Percentiles rank a stretch among this genome's conserved stretches.
These are phyloP conservation scores for Pisolithus thermaeus DNA, from an alignment of 1,284 basidiomycete species.

Conservation along the genomic window DNA sequence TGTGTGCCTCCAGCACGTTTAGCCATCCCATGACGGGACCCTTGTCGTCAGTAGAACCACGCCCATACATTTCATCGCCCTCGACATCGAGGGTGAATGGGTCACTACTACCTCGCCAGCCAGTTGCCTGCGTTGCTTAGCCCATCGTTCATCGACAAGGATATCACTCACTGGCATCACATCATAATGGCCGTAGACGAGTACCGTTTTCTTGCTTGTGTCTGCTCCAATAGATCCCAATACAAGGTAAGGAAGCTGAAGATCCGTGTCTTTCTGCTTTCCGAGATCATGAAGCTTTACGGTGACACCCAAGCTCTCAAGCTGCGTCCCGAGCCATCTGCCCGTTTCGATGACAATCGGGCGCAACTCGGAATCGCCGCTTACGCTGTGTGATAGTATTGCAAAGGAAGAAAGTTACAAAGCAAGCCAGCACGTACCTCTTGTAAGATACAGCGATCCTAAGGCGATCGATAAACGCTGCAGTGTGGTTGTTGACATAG, in stretches of 20 bases:
- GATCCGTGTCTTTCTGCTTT: conserved; percentile 25
- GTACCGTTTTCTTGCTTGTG: conserved; percentile 81
- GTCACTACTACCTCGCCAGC: conserved; percentile 48
- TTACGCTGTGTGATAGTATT: neutral
- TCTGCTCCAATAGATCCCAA: conserved; percentile 78
- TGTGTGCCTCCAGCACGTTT: conserved; percentile 86
- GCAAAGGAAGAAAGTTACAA: neutral
- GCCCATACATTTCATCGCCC: conserved; percentile 73
- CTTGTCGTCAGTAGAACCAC: conserved; percentile 89
- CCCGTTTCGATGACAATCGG: neutral
- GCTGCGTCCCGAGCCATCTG: neutral
- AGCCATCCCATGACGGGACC: conserved; percentile 89
- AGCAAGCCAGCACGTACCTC: neutral
- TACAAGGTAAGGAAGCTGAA: conserved; percentile 81
- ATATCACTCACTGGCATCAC: conserved; percentile 59
- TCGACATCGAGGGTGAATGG: conserved; percentile 75
- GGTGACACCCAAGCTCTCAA: neutral
- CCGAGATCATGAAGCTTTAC: neutral
- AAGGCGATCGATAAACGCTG: neutral
- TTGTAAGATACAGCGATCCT: neutral
- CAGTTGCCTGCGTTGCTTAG: conserved; percentile 66
- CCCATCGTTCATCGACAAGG: neutral
- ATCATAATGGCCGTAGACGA: conserved; percentile 86
- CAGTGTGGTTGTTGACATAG: neutral
- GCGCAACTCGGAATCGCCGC: neutral